phyloP scores from a whole-genome alignment of 805 yeast genomes.

The Blastobotrys attinorum region DNA sequence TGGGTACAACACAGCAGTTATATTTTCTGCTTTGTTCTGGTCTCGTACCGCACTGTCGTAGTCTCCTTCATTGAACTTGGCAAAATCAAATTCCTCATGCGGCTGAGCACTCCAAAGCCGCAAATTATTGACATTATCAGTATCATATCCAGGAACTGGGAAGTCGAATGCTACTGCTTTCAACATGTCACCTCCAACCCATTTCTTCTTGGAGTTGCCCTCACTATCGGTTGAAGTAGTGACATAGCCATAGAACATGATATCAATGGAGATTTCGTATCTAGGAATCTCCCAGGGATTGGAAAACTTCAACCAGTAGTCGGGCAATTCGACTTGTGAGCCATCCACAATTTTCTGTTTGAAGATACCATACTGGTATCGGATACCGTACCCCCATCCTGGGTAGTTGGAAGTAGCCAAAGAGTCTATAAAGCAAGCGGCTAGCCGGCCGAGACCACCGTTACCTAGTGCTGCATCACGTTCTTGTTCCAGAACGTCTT shows the following conservation, averaged over 20 bases:
- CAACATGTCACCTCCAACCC: conserved; percentile 88
- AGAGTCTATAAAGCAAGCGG: conserved; percentile 91
- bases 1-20: conserved; percentile 88
- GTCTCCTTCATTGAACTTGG: conserved; percentile 86
- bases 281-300: conserved; percentile 94
- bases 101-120: conserved; percentile 89
- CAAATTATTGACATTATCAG: conserved; percentile 76
- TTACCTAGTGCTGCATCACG: conserved; percentile 94
- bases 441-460: conserved; percentile 91
- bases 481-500: conserved; percentile 77
- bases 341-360: conserved; percentile 86
- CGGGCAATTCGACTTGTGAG: conserved; percentile 90
- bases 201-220: conserved; percentile 50
- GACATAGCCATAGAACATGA: conserved; percentile 81
- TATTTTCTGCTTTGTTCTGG: conserved; percentile 85
- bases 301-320: conserved; percentile 82
- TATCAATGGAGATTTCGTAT: conserved; percentile 78
- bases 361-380: conserved; percentile 91
- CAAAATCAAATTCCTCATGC: conserved; percentile 83
- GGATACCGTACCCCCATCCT: conserved; percentile 94
- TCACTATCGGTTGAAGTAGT: conserved; percentile 44
- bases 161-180: conserved; percentile 85
- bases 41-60: conserved; percentile 74
- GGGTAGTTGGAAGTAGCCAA: conserved; percentile 78
- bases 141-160: conserved; percentile 82